Base-by-base conservation (phyloP, 2,329 filamentous ascomycete species). In the Thielaviopsis punctulata region DNA sequence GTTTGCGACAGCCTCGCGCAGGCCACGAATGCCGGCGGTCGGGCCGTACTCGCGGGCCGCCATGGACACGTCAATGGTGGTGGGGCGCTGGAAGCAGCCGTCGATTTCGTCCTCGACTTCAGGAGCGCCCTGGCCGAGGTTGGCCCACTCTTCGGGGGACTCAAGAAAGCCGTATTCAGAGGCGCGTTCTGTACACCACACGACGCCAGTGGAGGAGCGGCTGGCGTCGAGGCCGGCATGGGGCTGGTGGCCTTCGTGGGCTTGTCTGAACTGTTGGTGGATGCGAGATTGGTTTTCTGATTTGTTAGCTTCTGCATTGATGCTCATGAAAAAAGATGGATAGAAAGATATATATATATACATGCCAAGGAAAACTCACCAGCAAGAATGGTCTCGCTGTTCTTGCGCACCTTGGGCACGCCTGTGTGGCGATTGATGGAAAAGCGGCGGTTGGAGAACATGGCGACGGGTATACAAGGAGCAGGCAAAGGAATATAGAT, bases 31-130 rank as follows among this genome's bases (percentile, higher is more conserved):
- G 61, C 90, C 90, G 39, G 90, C 88, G 4, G 89, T 95, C 25
- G 90, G 90, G 36, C 87, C 84, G 67, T 96, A 96, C 67, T 96
- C 90, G 62, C 89, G 75, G 41, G 84, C 83, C 56, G 80, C 79
- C 61, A 86, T 77, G 59, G 77, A 81, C 61, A 95, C 77, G 59
- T 92, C 80, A 60, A 95, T 86, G 44, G 73, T 76, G 49, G 78
- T 77, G 6, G 90, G 90, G 15, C 90, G 79, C 60, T 82, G 74
- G 65, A 95, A 95, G 69, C 85, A 92, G 54, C 89, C 87, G 61
- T 82, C 77, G 61, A 95, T 95, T 57, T 92, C 87, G 59, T 93
- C 86, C 60, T 95, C 90, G 56, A 93, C 90, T 66, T 95, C 88
- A 44, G 89, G 89, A 15, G 89, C 89, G 59, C 89, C 89, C 69